These are phyloP conservation scores for Lathyrus tuberosus DNA, from an alignment of 306 rosid genomes.

Conservation along the genomic window DNA sequence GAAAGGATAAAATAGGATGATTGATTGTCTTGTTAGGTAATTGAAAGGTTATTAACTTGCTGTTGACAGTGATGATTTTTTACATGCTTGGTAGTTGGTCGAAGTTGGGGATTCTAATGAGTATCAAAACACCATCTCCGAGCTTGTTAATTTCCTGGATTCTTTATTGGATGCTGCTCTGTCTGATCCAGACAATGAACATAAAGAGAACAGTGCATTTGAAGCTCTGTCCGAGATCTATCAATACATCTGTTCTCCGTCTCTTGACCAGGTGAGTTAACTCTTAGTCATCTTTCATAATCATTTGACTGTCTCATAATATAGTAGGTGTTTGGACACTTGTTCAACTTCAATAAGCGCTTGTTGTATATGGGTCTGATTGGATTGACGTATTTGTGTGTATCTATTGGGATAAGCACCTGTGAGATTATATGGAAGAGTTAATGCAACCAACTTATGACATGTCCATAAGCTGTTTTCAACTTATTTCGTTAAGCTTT, in stretches of 20 bases:
- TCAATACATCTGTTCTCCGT: slow-evolving; percentile 58
- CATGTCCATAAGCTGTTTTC: too few relatives aligned
- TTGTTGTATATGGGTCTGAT: neutral
- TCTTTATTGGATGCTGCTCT: slow-evolving; percentile 54
- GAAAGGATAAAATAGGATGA: neutral
- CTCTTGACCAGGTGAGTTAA: slow-evolving; percentile 59
- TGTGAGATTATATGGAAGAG: too few relatives aligned
- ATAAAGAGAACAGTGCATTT: too few relatives aligned
- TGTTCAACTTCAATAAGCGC: neutral
- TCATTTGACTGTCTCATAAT: neutral
- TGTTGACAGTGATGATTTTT: slow-evolving; percentile 16
- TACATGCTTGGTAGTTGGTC: slow-evolving; percentile 46
- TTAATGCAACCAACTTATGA: too few relatives aligned
- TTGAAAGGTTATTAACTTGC: slow-evolving; percentile 17
- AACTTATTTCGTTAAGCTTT: too few relatives aligned
- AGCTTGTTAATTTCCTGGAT: slow-evolving; percentile 62
- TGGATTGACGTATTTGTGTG: too few relatives aligned
- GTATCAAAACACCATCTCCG: slow-evolving; percentile 46
- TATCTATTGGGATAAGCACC: too few relatives aligned
- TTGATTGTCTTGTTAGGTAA: neutral
- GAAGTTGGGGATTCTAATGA: slow-evolving; percentile 51
- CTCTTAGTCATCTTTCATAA: slow-evolving; percentile 2
- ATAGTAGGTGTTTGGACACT: neutral
- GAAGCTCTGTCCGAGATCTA: slow-evolving; percentile 58
- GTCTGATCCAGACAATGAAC: too few relatives aligned